Percentiles rank a stretch among this genome's conserved stretches.
These are phyloP conservation scores for Stagonosporopsis cucurbitacearum DNA, from an alignment of 2,329 filamentous ascomycete species.

Conservation along the genomic window DNA sequence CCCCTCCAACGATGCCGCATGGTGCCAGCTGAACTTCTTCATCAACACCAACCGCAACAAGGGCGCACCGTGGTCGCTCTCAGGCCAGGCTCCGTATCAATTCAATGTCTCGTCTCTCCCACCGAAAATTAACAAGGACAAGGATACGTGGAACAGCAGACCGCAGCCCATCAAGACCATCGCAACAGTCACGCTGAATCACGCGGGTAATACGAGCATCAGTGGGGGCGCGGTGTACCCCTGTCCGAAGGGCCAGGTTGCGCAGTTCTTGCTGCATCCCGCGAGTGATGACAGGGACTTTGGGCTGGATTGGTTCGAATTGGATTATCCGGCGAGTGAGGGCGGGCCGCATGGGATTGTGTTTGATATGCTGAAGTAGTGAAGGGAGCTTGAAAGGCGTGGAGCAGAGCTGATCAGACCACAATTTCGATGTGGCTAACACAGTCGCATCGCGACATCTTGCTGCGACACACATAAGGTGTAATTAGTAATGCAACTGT, in stretches of 20 bases:
- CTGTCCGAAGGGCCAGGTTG: slow-evolving; percentile 32
- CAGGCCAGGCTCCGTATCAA: slow-evolving; percentile 25
- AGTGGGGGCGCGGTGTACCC: slow-evolving; percentile 24
- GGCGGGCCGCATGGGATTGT: slow-evolving; percentile 40
- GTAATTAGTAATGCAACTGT: no score
- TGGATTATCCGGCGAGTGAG: slow-evolving; percentile 27
- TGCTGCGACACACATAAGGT: no score
- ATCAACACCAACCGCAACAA: slow-evolving; percentile 28
- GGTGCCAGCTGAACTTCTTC: slow-evolving; percentile 37
- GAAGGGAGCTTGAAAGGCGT: neutral
- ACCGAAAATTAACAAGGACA: slow-evolving; percentile 33
- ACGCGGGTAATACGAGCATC: slow-evolving; percentile 17
- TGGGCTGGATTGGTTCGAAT: slow-evolving; percentile 40
- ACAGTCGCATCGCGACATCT: no score
- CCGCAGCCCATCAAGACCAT: slow-evolving; percentile 25
- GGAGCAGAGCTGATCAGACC: no score
- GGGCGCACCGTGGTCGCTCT: slow-evolving; percentile 29
- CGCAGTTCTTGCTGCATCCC: slow-evolving; percentile 40
- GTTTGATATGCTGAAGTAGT: slow-evolving; percentile 35
- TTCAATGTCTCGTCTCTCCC: slow-evolving; percentile 37
- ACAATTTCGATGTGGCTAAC: no score
- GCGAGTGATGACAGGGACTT: slow-evolving; percentile 22
- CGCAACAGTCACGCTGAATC: slow-evolving; percentile 27
- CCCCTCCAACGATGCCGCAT: slow-evolving; percentile 29
- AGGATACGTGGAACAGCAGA: slow-evolving; percentile 37